These are phyloP conservation scores for Diutina catenulata DNA, from an alignment of 1,139 yeast genomes.

Conservation along the genomic window DNA sequence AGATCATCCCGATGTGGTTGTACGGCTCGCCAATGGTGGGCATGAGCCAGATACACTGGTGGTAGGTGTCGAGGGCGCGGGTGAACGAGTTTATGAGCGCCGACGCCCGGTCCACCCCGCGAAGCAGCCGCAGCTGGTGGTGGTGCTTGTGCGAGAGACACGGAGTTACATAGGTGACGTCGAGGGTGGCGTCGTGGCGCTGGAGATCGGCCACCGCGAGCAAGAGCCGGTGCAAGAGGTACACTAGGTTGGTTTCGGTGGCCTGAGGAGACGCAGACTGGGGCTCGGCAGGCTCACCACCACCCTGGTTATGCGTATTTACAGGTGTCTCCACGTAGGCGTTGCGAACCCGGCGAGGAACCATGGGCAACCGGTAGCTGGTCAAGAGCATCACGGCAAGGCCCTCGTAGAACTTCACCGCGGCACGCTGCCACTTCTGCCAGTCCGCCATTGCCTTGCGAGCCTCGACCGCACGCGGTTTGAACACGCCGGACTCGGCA, in stretches of 20 bases:
- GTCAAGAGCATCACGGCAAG: constrained; percentile 27
- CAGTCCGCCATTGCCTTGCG: constrained; percentile 44
- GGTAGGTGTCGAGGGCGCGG: constrained; percentile 22
- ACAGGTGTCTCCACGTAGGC: too few species aligned
- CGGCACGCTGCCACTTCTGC: constrained; percentile 33
- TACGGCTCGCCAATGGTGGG: constrained; percentile 63
- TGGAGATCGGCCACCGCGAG: constrained; percentile 49
- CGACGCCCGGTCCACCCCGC: constrained; percentile 25
- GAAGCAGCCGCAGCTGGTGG: constrained; percentile 15
- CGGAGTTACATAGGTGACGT: constrained; percentile 28
- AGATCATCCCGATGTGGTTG: constrained; percentile 52
- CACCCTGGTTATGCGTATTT: too few species aligned
- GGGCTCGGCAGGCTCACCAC: too few species aligned
- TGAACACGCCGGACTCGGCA: constrained; percentile 10
- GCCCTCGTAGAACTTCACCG: constrained; percentile 33
- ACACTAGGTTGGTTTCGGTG: too few species aligned
- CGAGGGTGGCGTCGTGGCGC: constrained; percentile 41
- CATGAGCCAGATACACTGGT: constrained; percentile 41
- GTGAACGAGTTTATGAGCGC: constrained; percentile 9
- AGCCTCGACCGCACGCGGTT: constrained; percentile 37
- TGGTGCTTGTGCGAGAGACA: constrained; percentile 19
- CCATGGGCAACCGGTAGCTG: not conserved
- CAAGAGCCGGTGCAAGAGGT: constrained; percentile 33
- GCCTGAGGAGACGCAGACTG: too few species aligned
- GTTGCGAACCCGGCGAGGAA: not conserved